Conservation (phyloP, 2,329 filamentous ascomycete species). For the Corynespora cassiicola region DNA sequence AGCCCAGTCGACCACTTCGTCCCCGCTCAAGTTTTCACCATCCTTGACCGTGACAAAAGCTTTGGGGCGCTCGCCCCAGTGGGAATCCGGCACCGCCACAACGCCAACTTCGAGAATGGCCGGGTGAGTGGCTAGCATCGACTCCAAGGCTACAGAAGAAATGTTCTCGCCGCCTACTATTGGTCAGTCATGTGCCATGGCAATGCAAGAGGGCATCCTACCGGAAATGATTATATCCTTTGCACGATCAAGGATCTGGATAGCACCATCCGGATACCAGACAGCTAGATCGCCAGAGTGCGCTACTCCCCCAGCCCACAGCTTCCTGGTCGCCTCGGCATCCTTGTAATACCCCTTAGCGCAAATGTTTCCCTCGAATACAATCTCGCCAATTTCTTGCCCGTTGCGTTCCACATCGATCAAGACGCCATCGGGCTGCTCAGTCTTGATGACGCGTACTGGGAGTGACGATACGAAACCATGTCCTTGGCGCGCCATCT, state of each 20-base stretch:
- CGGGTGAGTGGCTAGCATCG: slow-evolving; percentile 86
- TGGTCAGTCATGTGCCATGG: background rate
- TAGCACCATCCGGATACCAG: slow-evolving; percentile 87
- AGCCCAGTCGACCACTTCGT: slow-evolving; percentile 85
- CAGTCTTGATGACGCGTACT: slow-evolving; percentile 80
- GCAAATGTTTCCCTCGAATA: slow-evolving; percentile 92
- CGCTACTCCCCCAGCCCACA: slow-evolving; percentile 85
- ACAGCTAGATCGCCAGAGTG: slow-evolving; percentile 94
- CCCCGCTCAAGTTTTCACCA: slow-evolving; percentile 54
- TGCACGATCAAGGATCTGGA: slow-evolving; percentile 89
- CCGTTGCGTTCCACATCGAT: slow-evolving; percentile 73
- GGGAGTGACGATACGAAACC: slow-evolving; percentile 86
- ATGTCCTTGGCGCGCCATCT: slow-evolving; percentile 94
- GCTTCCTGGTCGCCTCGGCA: slow-evolving; percentile 78
- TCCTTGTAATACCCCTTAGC: slow-evolving; percentile 93
- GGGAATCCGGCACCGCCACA: slow-evolving; percentile 82
- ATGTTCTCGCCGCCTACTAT: slow-evolving; percentile 91
- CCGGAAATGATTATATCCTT: slow-evolving; percentile 99
- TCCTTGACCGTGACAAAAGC: slow-evolving; percentile 85
- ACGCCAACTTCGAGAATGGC: slow-evolving; percentile 91
- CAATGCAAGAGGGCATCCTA: slow-evolving; percentile 47
- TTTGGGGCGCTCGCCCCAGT: slow-evolving; percentile 97
- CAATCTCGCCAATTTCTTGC: slow-evolving; percentile 80
- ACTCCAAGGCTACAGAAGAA: slow-evolving; percentile 88
- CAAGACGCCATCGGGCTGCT: slow-evolving; percentile 70